A percentile compares a stretch with the other conserved stretches of the same genome.
phyloP scores from a whole-genome alignment of 495 filamentous ascomycete genomes.

The Viridothelium virens region DNA sequence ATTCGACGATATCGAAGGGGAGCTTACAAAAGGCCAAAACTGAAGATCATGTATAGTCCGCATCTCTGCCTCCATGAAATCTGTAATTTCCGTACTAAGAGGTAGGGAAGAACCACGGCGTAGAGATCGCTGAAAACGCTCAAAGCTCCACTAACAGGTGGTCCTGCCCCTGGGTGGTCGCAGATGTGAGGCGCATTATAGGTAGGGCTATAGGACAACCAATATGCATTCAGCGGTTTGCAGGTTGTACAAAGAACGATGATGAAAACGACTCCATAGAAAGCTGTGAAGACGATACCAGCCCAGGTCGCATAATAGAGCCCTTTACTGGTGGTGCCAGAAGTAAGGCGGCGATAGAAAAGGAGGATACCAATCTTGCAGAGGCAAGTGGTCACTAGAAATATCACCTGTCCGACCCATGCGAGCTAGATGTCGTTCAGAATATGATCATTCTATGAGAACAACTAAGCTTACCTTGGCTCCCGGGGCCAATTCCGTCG shows the following conservation, averaged over 20 bases:
- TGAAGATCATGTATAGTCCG: constrained; percentile 24
- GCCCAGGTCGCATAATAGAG: constrained; percentile 23
- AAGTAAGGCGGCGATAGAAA: constrained; percentile 29
- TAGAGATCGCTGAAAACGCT: constrained; percentile 25
- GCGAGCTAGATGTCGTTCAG: constrained; percentile 12
- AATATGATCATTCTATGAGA: not conserved
- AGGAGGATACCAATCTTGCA: constrained; percentile 30
- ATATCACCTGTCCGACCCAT: constrained; percentile 29
- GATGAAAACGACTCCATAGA: constrained; percentile 24
- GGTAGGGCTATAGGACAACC: constrained; percentile 22
- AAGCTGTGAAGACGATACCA: constrained; percentile 20
- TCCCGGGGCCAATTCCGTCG: constrained; percentile 12
- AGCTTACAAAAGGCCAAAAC: constrained; percentile 22
- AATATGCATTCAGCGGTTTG: constrained; percentile 26
- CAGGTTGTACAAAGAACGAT: constrained; percentile 25
- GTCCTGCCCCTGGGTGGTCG: constrained; percentile 22
- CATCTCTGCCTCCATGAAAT: constrained; percentile 24
- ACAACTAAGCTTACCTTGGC: constrained; percentile 16
- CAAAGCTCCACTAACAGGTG: constrained; percentile 25
- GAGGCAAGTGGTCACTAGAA: constrained; percentile 23
- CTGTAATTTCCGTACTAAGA: constrained; percentile 26
- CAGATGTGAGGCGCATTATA: constrained; percentile 18
- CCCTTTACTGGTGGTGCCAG: constrained; percentile 15
- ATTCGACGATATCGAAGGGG: not conserved
- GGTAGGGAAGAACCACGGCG: constrained; percentile 23